Evolutionary conservation across 75 land plant genomes (phyloP), one percentile per base, ranked within the genome.

Genomic region (Selaginella moellendorffii): DNA sequence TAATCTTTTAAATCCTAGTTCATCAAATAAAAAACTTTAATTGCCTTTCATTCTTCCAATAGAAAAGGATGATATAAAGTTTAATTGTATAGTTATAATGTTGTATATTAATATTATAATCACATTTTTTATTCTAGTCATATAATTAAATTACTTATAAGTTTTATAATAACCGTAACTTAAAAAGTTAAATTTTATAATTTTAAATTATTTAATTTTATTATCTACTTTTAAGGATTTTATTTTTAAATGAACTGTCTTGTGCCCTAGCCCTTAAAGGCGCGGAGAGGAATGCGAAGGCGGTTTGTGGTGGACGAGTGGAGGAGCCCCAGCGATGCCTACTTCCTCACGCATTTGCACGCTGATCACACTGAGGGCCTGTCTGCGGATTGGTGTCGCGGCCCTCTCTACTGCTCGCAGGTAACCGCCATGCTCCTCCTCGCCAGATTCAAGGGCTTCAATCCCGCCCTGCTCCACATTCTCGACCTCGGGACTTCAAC

Each of bases 391-490:
- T 56, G 59, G 59, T 56, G 59, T n/a, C 8, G 59, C 21, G 59
- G 59, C 59, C 59, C 59, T 9, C 19, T 56, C n/a, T 56, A 56
- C n/a, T 56, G 59, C 59, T 21, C 59, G 9, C 17, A 74, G 26
- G 26, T 72, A 67, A 71, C 87, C 28, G 79, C 81, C 54, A 67
- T 63, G 30, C 81, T 84, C 28, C 58, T 84, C 36, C 71, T 76
- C 61, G 23, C 67, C 61, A 76, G 61, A 31, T 83, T 83, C 30
- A 78, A 77, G 12, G 69, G 52, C 52, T 83, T 83, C 69, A 67
- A 73, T 31, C 67, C 63, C 65, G 71, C 80, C 0, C 63, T 83
- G 36, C 36, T 83, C 53, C 70, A 75, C 30, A 25, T 76, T 12
- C 65, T 83, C 18, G 72, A 78, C 17, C 22, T 78, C 23, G 81